These are phyloP conservation scores for Euryodendron excelsum DNA, from an alignment of 148 eudicot species.

Conservation along the genomic window DNA sequence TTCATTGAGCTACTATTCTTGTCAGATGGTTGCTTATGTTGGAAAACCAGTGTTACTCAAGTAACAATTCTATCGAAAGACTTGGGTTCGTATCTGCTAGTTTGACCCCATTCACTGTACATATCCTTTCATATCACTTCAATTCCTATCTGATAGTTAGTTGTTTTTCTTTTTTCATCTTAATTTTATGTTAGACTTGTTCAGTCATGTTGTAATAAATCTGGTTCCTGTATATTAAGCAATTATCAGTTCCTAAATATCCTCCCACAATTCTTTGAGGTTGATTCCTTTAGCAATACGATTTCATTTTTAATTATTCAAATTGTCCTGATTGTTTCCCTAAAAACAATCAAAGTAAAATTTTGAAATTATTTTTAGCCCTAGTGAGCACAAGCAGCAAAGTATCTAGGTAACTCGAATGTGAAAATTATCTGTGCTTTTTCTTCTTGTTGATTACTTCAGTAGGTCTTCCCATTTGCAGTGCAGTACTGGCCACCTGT, in stretches of 20 bases:
- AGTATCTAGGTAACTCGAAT: not conserved
- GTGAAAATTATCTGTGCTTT: not conserved
- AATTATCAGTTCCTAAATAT: not conserved
- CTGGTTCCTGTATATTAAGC: not conserved
- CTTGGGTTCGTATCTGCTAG: not conserved
- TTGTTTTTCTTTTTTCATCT: not conserved
- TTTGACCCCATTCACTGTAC: not conserved
- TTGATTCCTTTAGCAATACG: not conserved
- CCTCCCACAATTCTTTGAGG: not conserved
- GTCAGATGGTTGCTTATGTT: not conserved
- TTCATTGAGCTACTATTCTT: not conserved
- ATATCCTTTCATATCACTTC: slow-evolving; percentile 1
- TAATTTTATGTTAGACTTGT: not conserved
- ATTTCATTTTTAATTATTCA: not conserved
- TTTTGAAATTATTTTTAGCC: not conserved
- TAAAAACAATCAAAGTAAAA: not conserved
- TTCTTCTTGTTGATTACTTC: slow-evolving; percentile 38
- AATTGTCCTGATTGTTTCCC: not conserved
- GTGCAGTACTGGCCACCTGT: slow-evolving; percentile 99
- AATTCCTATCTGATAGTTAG: not conserved
- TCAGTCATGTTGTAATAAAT: not conserved
- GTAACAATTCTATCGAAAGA: not conserved
- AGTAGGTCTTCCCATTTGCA: slow-evolving; percentile 97
- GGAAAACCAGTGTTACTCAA: not conserved
- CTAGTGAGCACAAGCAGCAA: not conserved